These are phyloP conservation scores for Rhexocercosporidium sp. DNA, from an alignment of 2,329 filamentous ascomycete genomes.

Conservation along the genomic window DNA sequence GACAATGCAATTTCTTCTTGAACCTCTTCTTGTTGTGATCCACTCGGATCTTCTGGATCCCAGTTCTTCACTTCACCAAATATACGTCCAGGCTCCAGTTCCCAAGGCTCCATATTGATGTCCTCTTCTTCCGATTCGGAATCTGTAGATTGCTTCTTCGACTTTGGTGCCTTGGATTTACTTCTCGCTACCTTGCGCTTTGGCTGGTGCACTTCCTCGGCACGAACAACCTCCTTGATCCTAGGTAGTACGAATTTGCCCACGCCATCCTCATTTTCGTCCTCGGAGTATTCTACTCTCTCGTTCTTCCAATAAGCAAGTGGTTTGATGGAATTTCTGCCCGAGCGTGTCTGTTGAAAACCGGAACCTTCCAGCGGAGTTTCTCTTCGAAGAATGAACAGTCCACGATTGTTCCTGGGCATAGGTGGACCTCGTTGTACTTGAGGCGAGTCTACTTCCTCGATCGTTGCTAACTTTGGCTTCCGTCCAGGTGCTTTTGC, in stretches of 20 bases:
- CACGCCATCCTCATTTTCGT: slow-evolving; percentile 53
- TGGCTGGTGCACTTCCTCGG: slow-evolving; percentile 62
- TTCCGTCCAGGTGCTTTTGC: slow-evolving; percentile 28
- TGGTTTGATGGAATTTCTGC: slow-evolving; percentile 77
- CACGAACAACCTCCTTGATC: slow-evolving; percentile 79
- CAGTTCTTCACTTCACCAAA: slow-evolving; percentile 68
- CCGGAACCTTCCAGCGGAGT: slow-evolving; percentile 44
- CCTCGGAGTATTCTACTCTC: slow-evolving; percentile 69
- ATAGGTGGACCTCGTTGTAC: slow-evolving; percentile 42
- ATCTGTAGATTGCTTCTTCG: slow-evolving; percentile 46
- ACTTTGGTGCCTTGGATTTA: slow-evolving; percentile 45
- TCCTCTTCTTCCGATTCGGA: slow-evolving; percentile 33
- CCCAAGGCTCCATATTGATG: slow-evolving; percentile 71
- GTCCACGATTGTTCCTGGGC: slow-evolving; percentile 52
- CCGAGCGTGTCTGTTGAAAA: slow-evolving; percentile 70
- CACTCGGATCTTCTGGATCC: slow-evolving; percentile 64
- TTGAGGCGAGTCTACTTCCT: slow-evolving; percentile 36
- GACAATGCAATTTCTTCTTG: slow-evolving; percentile 59
- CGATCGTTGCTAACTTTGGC: slow-evolving; percentile 30
- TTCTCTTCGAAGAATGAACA: slow-evolving; percentile 56
- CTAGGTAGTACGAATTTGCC: slow-evolving; percentile 69
- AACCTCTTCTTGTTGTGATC: slow-evolving; percentile 58
- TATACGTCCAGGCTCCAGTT: slow-evolving; percentile 68
- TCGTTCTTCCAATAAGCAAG: slow-evolving; percentile 90
- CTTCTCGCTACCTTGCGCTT: slow-evolving; percentile 30